Percentiles rank a stretch among this genome's conserved stretches.
Conservation (phyloP, 2,329 filamentous ascomycete genomes). For the Aspergillus sp. region DNA sequence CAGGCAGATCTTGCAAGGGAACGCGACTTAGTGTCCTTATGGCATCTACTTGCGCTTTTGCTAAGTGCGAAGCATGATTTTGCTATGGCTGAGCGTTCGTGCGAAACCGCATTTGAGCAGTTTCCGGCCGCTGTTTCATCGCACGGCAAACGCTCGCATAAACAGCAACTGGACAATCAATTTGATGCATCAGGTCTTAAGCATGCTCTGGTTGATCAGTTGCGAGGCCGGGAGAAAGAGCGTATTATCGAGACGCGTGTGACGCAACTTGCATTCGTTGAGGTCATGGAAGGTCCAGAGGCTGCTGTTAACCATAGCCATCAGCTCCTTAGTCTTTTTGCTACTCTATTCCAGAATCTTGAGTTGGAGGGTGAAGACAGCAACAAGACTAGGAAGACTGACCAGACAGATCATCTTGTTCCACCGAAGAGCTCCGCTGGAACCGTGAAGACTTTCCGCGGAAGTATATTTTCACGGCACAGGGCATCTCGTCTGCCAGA, state of each 20-base stretch:
- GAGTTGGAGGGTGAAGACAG: conserved; percentile 29
- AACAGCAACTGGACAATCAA: conserved; percentile 18
- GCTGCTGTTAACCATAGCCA: conserved; percentile 82
- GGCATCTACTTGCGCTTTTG: conserved; percentile 84
- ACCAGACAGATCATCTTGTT: conserved; percentile 32
- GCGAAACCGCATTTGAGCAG: conserved; percentile 85
- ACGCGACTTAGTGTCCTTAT: conserved; percentile 64
- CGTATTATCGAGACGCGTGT: conserved; percentile 90
- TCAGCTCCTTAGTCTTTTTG: conserved; percentile 76
- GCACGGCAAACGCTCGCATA: conserved; percentile 37
- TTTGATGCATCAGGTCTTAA: conserved; percentile 11
- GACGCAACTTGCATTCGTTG: conserved; percentile 79
- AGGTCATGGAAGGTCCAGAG: conserved; percentile 74
- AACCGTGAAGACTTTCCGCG: conserved; percentile 61
- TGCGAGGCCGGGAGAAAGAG: conserved; percentile 79
- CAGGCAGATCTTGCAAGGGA: conserved; percentile 27
- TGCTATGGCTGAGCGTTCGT: conserved; percentile 69
- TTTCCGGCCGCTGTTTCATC: conserved; percentile 66
- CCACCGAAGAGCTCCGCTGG: conserved; percentile 64
- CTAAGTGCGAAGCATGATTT: conserved; percentile 84
- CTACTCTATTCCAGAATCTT: conserved; percentile 67
- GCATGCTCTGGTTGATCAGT: conserved; percentile 62
- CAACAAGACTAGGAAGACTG: conserved; percentile 23
- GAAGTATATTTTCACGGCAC: conserved; percentile 70
- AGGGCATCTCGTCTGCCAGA: conserved; percentile 41